Evolutionary conservation across 2,329 filamentous ascomycete species (phyloP), one percentile per base, ranked within the genome.

Genomic region (Colletotrichum truncatum): DNA sequence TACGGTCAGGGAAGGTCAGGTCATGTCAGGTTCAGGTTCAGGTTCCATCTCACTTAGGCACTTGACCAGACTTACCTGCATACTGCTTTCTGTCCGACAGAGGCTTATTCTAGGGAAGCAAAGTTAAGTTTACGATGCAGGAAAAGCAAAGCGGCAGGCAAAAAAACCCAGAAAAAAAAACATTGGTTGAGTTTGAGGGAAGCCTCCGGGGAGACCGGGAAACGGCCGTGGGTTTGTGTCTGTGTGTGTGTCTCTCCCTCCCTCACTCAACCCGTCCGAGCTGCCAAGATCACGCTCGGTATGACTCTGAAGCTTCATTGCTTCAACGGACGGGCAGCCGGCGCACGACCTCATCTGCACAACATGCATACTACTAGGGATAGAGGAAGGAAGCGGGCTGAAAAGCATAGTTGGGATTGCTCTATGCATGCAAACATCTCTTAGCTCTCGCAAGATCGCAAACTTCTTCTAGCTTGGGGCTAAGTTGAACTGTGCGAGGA

Each of bases 171-270:
- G 25, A 16, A 49, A 30, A n/a, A 16, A 21, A n/a, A 32, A 49
- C 28, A 49, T 49, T 49, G 46, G 46, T 28, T 49, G 46, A 32
- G 32, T 49, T 28, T 21, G 46, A 49, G 32, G n/a, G 46, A 49
- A 49, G 46, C 46, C 46, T 49, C 46, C 46, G 46, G 46, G 46
- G 46, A 49, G n/a, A 16, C 11, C 46, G 46, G 46, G 21, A 49
- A 49, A 26, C 26, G 46, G 25, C 46, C 46, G 46, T 49, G 46
- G 25, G 46, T 28, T n/a, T 48, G 12, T 26, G 45, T 48, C 28
- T 25, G 23, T 28, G 25, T 16, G 45, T n/a, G n/a, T n/a, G n/a
- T n/a, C n/a, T n/a, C n/a, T n/a, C n/a, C n/a, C n/a, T n/a, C n/a
- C n/a, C n/a, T n/a, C n/a, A n/a, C n/a, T n/a, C n/a, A n/a, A n/a